Evolutionary conservation across 78 protist genomes (phyloP).

Genomic region (Dictyostelium firmibasis): DNA sequence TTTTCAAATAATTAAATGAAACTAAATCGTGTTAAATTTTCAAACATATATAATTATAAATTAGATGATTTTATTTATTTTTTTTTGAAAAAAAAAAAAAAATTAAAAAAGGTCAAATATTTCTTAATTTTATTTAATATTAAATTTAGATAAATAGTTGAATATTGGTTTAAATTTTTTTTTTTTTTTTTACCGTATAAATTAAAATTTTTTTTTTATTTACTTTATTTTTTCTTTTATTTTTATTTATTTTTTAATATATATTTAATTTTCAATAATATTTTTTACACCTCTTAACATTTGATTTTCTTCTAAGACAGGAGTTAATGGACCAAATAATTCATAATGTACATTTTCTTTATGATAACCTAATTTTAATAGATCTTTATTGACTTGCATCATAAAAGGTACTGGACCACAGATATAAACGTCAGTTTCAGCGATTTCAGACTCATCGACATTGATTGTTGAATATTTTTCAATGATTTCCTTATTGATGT

Average conservation of each 20-base stretch:
- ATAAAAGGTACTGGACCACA: slow-evolving; percentile 55
- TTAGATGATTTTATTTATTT: too few relatives aligned
- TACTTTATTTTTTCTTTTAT: not conserved
- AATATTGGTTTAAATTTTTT: too few relatives aligned
- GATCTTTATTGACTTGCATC: not conserved
- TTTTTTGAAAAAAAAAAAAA: too few relatives aligned
- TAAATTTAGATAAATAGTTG: too few relatives aligned
- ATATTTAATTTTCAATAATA: not conserved
- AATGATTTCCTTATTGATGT: not conserved
- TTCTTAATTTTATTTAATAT: too few relatives aligned
- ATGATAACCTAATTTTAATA: not conserved
- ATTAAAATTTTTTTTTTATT: not conserved
- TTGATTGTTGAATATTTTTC: not conserved
- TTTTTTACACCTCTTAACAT: not conserved
- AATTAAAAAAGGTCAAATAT: too few relatives aligned
- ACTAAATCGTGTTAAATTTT: too few relatives aligned
- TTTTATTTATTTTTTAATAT: not conserved
- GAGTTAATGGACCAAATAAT: slow-evolving; percentile 61
- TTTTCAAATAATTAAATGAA: too few relatives aligned
- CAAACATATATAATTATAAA: too few relatives aligned
- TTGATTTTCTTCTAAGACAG: not conserved
- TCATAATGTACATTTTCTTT: slow-evolving; percentile 28
- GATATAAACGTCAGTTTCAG: not conserved
- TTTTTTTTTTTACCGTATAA: not conserved
- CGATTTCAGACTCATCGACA: too few relatives aligned